Evolutionary conservation across 2,329 filamentous ascomycete genomes (phyloP).

Genomic region (Bipolaris sorokiniana): DNA sequence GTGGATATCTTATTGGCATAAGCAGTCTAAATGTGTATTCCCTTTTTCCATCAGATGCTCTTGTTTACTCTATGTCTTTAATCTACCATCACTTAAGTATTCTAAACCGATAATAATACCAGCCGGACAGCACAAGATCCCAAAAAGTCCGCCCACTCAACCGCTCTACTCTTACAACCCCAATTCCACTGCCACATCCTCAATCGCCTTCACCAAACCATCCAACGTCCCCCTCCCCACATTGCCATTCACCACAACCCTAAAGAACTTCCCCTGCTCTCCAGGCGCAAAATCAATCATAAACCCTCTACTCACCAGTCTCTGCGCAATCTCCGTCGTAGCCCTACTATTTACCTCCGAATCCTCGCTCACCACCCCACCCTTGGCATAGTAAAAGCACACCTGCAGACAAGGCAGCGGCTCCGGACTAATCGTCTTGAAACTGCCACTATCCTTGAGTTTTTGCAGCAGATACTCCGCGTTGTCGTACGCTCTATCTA

Average conservation of each 20-base stretch:
- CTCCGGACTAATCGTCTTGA: constrained; percentile 74
- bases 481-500: constrained; percentile 72
- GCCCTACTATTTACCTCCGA: constrained; percentile 59
- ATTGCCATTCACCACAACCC: constrained; percentile 71
- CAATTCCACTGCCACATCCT: constrained; percentile 51
- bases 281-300: constrained; percentile 73
- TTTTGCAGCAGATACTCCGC: constrained; percentile 71
- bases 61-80: too few species aligned
- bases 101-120: too few species aligned
- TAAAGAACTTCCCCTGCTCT: constrained; percentile 69
- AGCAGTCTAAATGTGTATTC: not conserved
- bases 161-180: constrained; percentile 22
- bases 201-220: constrained; percentile 60
- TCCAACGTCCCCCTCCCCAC: constrained; percentile 56
- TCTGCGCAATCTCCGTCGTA: constrained; percentile 62
- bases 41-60: not conserved
- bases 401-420: constrained; percentile 85
- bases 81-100: too few species aligned
- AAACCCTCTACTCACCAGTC: constrained; percentile 65
- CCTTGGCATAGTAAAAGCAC: constrained; percentile 84
- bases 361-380: constrained; percentile 57
- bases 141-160: too few species aligned
- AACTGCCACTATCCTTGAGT: constrained; percentile 63
- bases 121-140: too few species aligned
- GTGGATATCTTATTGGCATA: not conserved